phyloP scores from a whole-genome alignment of 139 green algal species.

The Choricystis sp. region DNA sequence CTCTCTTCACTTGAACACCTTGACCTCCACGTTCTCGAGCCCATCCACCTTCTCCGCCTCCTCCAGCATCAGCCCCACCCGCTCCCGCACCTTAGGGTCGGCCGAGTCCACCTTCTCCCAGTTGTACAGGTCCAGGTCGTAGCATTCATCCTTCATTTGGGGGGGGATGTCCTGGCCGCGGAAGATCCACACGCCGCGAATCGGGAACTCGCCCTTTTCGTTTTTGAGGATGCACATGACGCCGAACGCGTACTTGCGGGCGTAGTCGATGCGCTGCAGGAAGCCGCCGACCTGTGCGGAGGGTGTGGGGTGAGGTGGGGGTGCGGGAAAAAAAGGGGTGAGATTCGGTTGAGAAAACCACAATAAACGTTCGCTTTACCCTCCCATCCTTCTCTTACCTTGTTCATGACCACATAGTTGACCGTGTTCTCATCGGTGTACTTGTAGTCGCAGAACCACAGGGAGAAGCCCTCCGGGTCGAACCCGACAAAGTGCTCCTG shows the following conservation, averaged over 20 bases:
- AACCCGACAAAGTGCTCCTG: slow-evolving; percentile 26
- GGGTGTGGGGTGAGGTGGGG: too few relatives aligned
- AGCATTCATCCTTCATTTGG: slow-evolving; percentile 38
- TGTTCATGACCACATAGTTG: slow-evolving; percentile 52
- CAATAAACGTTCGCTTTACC: too few relatives aligned
- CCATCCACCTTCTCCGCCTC: slow-evolving; percentile 39
- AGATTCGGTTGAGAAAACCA: too few relatives aligned
- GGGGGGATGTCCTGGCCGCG: slow-evolving; percentile 31
- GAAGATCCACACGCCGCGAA: slow-evolving; percentile 46
- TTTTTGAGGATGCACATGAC: slow-evolving; percentile 51
- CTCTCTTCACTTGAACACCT: slow-evolving; percentile 46
- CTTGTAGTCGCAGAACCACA: slow-evolving; percentile 52
- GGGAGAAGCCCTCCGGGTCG: slow-evolving; percentile 33
- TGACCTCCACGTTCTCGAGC: slow-evolving; percentile 32
- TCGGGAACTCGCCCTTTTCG: slow-evolving; percentile 23
- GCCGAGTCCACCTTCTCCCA: slow-evolving; percentile 29
- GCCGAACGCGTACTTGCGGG: slow-evolving; percentile 44
- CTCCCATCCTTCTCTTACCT: too few relatives aligned
- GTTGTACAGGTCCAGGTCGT: slow-evolving; percentile 43
- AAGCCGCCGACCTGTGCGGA: slow-evolving; percentile 29
- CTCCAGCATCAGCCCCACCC: slow-evolving; percentile 28
- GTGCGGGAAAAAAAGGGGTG: too few relatives aligned
- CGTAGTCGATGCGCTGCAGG: slow-evolving; percentile 45
- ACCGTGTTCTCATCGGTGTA: slow-evolving; percentile 52
- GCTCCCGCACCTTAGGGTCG: slow-evolving; percentile 17